Evolutionary conservation across 2,329 filamentous ascomycete species (phyloP).

Genomic region (Lecanosticta acicola): DNA sequence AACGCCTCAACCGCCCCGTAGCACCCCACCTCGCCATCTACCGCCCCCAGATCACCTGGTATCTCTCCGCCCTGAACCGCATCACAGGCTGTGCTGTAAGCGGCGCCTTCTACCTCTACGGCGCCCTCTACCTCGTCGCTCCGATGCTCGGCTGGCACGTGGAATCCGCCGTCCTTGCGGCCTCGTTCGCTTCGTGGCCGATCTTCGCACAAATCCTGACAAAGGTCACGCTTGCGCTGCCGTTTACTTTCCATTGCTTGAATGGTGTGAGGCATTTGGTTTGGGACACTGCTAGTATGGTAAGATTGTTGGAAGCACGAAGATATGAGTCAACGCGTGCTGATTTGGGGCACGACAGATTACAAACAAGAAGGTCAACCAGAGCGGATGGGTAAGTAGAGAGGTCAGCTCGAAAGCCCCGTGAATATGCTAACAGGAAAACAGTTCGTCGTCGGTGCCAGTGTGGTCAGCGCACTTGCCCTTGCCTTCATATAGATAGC

Average conservation of each 20-base stretch:
- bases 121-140: conserved; percentile 71
- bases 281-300: conserved; percentile 59
- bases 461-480: conserved; percentile 44
- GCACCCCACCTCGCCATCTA: conserved; percentile 84
- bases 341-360: conserved; percentile 35
- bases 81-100: conserved; percentile 73
- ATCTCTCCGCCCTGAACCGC: conserved; percentile 69
- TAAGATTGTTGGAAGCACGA: not conserved
- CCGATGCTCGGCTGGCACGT: conserved; percentile 69
- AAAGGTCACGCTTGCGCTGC: conserved; percentile 56
- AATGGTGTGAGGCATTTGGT: conserved; percentile 67
- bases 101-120: conserved; percentile 73
- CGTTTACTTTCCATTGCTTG: conserved; percentile 63
- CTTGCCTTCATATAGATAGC: conserved; percentile 38
- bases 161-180: conserved; percentile 58
- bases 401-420: not conserved
- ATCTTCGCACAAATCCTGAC: conserved; percentile 52
- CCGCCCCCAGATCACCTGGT: conserved; percentile 79
- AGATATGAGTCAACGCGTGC: not conserved
- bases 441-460: conserved; percentile 49
- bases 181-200: conserved; percentile 59
- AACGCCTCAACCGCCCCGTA: conserved; percentile 76
- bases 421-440: not conserved
- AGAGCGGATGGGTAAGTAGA: conserved; percentile 52
- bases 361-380: conserved; percentile 59